Percentiles rank a stretch among this genome's conserved stretches.
phyloP scores from a whole-genome alignment of 768 basidiomycete species.

The Coprinopsis marcescibilis region DNA sequence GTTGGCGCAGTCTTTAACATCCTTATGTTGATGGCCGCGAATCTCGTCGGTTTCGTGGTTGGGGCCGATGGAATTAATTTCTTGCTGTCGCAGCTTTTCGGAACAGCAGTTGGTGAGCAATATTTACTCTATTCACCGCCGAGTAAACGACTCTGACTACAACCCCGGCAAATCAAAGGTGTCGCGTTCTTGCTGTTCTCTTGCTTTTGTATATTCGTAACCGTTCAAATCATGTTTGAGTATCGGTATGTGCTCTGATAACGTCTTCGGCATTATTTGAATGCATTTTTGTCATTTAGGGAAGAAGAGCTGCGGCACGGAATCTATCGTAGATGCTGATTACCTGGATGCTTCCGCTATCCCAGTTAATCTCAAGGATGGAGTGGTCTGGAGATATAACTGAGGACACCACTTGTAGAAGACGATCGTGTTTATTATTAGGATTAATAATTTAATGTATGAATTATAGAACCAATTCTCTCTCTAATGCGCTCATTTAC shows the following conservation, averaged over 20 bases:
- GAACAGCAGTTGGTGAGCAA: conserved; percentile 57
- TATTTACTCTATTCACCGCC: neutral
- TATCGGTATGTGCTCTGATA: conserved; percentile 57
- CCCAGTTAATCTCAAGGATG: too few relatives aligned
- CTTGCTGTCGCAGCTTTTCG: conserved; percentile 56
- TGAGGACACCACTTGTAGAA: too few relatives aligned
- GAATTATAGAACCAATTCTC: too few relatives aligned
- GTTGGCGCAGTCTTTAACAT: conserved; percentile 80
- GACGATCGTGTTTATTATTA: too few relatives aligned
- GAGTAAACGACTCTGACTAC: neutral
- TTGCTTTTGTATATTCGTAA: conserved; percentile 61
- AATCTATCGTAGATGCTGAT: conserved; percentile 47
- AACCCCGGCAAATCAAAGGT: conserved; percentile 34
- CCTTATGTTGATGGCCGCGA: conserved; percentile 85
- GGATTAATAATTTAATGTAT: too few relatives aligned
- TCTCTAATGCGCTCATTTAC: too few relatives aligned
- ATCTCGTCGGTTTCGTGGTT: conserved; percentile 92
- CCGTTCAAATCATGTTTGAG: conserved; percentile 91
- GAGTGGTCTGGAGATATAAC: too few relatives aligned
- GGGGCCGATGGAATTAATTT: conserved; percentile 75
- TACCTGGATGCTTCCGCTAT: too few relatives aligned
- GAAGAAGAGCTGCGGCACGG: conserved; percentile 70
- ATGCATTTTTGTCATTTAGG: conserved; percentile 26
- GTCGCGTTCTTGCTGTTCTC: conserved; percentile 61
- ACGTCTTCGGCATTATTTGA: neutral